These are phyloP conservation scores for Diaporthe citri DNA, from an alignment of 2,329 filamentous ascomycete species.

Conservation along the genomic window DNA sequence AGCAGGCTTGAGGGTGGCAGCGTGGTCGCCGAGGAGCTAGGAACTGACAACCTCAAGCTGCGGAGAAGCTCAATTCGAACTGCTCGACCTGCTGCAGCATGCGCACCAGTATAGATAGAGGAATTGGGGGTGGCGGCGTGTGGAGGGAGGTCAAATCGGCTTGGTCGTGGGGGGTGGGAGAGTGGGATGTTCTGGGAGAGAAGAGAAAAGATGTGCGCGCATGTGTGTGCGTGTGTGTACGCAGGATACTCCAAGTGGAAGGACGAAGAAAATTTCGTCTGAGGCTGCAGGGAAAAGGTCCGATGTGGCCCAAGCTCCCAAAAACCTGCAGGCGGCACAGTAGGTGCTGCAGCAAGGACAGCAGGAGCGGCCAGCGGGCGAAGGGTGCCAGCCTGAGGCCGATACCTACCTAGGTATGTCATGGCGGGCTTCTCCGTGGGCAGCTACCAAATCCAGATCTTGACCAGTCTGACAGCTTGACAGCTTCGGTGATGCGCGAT, in stretches of 20 bases:
- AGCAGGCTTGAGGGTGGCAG: neutral
- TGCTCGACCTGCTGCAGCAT: slow-evolving; percentile 3
- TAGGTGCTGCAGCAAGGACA: neutral
- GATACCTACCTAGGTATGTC: slow-evolving; percentile 14
- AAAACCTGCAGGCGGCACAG: neutral
- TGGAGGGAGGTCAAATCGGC: slow-evolving; percentile 1
- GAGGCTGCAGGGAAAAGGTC: slow-evolving; percentile 21
- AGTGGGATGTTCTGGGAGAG: slow-evolving; percentile 15
- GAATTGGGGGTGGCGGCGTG: neutral
- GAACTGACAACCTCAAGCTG: slow-evolving; percentile 10
- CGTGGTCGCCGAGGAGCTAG: slow-evolving; percentile 32
- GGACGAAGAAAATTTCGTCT: slow-evolving; percentile 18
- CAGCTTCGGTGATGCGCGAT: slow-evolving; percentile 32
- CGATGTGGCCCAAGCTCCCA: slow-evolving; percentile 29
- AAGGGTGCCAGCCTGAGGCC: neutral
- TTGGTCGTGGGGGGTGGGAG: neutral
- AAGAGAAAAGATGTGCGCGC: neutral
- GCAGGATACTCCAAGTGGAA: neutral
- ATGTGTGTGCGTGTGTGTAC: neutral
- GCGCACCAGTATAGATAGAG: neutral
- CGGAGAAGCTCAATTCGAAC: slow-evolving; percentile 15
- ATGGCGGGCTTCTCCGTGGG: slow-evolving; percentile 26
- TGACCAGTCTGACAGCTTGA: slow-evolving; percentile 13
- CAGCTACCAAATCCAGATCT: slow-evolving; percentile 22
- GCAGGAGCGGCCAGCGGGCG: neutral